These are phyloP conservation scores for Fragilariopsis cylindrus DNA, from an alignment of 108 stramenopile genomes.

Conservation along the genomic window DNA sequence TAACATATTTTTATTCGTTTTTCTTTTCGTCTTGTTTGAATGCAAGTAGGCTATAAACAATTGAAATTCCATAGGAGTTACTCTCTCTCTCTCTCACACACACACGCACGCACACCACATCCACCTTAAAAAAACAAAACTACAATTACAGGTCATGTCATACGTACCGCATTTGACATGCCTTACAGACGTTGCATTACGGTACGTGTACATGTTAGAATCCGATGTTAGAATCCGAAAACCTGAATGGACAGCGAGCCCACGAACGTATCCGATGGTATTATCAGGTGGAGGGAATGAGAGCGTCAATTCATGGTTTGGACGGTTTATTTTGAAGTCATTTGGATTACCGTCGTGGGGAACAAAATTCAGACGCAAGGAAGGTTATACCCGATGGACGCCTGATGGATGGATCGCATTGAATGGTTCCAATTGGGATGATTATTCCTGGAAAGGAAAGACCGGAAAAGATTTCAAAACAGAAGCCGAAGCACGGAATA, in stretches of 20 bases:
- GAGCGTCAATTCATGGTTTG: slow-evolving; percentile 49
- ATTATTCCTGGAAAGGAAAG: slow-evolving; percentile 32
- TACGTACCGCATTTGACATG: slow-evolving; percentile 49
- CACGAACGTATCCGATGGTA: slow-evolving; percentile 46
- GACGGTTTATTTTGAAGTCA: slow-evolving; percentile 40
- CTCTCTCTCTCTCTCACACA: too few relatives aligned
- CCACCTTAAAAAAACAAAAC: not conserved
- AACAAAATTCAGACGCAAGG: slow-evolving; percentile 34
- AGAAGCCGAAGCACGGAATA: slow-evolving; percentile 31
- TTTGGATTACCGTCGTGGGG: slow-evolving; percentile 68
- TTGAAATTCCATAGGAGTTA: too few relatives aligned
- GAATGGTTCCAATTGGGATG: slow-evolving; percentile 39
- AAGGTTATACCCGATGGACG: slow-evolving; percentile 48
- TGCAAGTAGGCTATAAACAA: too few relatives aligned
- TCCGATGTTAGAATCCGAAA: slow-evolving; percentile 45
- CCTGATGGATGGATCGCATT: slow-evolving; percentile 48
- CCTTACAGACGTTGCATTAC: slow-evolving; percentile 35
- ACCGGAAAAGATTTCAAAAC: slow-evolving; percentile 38
- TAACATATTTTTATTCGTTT: not conserved
- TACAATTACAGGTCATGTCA: slow-evolving; percentile 30
- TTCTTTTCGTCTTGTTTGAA: not conserved
- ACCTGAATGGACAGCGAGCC: slow-evolving; percentile 40
- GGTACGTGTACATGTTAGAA: slow-evolving; percentile 44
- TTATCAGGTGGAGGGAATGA: slow-evolving; percentile 47
- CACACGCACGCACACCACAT: too few relatives aligned